Evolutionary conservation across 2,329 filamentous ascomycete species (phyloP).

Genomic region (Coniochaeta sp.): DNA sequence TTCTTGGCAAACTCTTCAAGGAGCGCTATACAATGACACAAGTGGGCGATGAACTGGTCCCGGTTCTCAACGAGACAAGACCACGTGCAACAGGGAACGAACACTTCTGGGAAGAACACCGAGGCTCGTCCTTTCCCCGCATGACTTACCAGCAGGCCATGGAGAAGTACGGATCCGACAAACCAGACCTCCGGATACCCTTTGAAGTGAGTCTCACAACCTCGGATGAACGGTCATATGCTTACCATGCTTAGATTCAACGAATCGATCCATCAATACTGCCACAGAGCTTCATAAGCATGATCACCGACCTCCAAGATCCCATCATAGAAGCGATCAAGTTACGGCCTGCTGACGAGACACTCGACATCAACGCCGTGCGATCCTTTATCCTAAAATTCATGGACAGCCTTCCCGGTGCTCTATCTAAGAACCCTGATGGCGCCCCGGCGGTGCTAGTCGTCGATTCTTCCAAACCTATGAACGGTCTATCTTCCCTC

Average conservation of each 20-base stretch:
- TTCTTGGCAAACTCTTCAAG: constrained; percentile 45
- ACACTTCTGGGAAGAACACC: neutral
- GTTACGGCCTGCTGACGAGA: constrained; percentile 31
- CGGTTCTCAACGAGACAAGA: neutral
- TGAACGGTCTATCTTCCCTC: constrained; percentile 69
- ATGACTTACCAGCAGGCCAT: constrained; percentile 74
- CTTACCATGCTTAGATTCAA: constrained; percentile 44
- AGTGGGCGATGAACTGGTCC: neutral
- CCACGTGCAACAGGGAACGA: neutral
- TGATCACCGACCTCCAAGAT: constrained; percentile 61
- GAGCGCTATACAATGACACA: constrained; percentile 22
- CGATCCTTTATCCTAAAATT: constrained; percentile 59
- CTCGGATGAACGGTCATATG: too few relatives aligned
- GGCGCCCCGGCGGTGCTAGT: constrained; percentile 78
- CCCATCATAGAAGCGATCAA: constrained; percentile 72
- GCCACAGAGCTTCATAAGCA: constrained; percentile 57
- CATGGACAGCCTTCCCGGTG: constrained; percentile 55
- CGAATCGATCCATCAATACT: constrained; percentile 53
- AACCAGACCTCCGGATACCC: constrained; percentile 77
- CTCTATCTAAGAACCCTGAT: constrained; percentile 60
- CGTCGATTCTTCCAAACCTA: constrained; percentile 63
- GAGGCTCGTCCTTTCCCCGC: constrained; percentile 15
- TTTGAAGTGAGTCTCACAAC: constrained; percentile 42
- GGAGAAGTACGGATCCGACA: constrained; percentile 76
- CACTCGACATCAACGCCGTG: constrained; percentile 42